phyloP scores from a whole-genome alignment of 2,329 filamentous ascomycete genomes.

The Ceratocystis colombiana region DNA sequence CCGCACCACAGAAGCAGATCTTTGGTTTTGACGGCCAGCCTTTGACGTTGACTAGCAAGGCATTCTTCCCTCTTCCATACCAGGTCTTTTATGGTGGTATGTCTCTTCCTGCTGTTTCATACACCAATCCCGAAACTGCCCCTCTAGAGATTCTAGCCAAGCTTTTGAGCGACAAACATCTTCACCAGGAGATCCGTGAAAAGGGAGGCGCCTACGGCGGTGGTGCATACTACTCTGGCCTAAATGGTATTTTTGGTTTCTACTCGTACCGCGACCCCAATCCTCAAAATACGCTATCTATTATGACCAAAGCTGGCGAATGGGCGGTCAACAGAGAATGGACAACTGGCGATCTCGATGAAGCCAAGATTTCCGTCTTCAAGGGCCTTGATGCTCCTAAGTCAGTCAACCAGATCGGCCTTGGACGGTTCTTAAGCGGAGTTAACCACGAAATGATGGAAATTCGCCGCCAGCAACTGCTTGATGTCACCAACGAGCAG shows the following conservation, averaged over 20 bases:
- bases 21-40: conserved; percentile 23
- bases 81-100: conserved; percentile 92
- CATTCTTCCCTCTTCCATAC: conserved; percentile 89
- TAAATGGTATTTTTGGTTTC: conserved; percentile 83
- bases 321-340: conserved; percentile 77
- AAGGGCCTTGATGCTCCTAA: conserved; percentile 81
- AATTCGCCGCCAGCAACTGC: conserved; percentile 65
- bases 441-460: conserved; percentile 86
- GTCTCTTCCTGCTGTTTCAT: conserved; percentile 73
- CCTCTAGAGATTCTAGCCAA: conserved; percentile 81
- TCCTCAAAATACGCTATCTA: conserved; percentile 72
- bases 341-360: conserved; percentile 77
- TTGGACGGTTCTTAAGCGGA: conserved; percentile 73
- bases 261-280: conserved; percentile 97
- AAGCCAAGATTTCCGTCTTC: conserved; percentile 92
- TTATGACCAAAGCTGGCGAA: conserved; percentile 71
- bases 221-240: conserved; percentile 67
- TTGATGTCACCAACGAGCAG: conserved; percentile 75
- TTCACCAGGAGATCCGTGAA: conserved; percentile 95
- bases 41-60: conserved; percentile 42
- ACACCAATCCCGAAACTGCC: conserved; percentile 63
- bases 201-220: conserved; percentile 96
- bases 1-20: conserved; percentile 2
- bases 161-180: conserved; percentile 87
- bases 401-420: conserved; percentile 78